Base-by-base conservation (phyloP, 352 stramenopile genomes). In the Halophytophthora polymorphica region DNA sequence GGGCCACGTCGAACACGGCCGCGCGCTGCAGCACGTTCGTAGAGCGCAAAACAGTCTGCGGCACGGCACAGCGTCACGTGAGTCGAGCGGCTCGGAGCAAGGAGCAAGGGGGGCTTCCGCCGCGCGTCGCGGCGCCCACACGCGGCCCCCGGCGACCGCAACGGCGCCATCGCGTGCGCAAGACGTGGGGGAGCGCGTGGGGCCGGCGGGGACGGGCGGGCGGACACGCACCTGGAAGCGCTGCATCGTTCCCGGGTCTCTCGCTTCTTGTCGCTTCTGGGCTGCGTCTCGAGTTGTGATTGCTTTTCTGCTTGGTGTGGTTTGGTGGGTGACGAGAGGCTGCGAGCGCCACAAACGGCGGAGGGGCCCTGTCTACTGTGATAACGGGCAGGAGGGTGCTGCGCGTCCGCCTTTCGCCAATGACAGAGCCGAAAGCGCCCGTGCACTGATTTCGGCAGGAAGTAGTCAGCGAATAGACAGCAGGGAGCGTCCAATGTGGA, bases 11-110 rank as follows among this genome's bases (percentile, higher is more conserved):
- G 25, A 74, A 80, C 41, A 83, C 56, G 37, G 68, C 65, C 45
- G 69, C 66, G 52, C 76, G 76, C 61, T 85, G 76, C 76, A 71
- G 77, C 45, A 79, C 66, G 46, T 71, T 83, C 50, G 74, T 78
- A 44, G 69, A 71, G 34, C 76, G 73, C 45, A 84, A 55, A 11
- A 46, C 53, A 67, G 75, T 67, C 76, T 87, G 47, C 29, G 3
- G 14, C 14, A 36, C 12, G 1, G 11, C 40, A 40, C 28, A 58
- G 42, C 38, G n/a, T 4, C 10, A n/a, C n/a, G n/a, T n/a, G n/a
- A n/a, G 29, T 34, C 15, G 34, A 7, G 6, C 10, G 38, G 10
- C 40, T 18, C 46, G 3, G 17, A 52, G 2, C 29, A 37, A 51
- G 7, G 3, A 19, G 28, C 4, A 15, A 42, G 23, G 42, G 18